Evolutionary conservation across 1,139 yeast genomes (phyloP).

Genomic region (Candida albicans): DNA sequence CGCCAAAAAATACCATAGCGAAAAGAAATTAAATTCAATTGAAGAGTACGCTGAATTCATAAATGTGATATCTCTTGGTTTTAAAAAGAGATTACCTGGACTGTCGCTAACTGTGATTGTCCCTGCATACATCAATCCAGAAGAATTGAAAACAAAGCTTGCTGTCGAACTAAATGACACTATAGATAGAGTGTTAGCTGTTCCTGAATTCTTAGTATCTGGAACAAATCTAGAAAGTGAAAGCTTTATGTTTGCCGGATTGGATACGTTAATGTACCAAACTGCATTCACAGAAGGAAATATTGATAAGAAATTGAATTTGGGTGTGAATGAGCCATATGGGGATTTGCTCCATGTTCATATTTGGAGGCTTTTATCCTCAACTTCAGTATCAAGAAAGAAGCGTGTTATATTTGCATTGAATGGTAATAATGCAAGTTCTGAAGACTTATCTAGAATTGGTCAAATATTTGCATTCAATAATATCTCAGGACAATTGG

Average conservation of each 20-base stretch:
- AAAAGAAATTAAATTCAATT: conserved; percentile 1
- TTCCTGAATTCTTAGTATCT: conserved; percentile 22
- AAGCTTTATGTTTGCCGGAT: conserved; percentile 23
- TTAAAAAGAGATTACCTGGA: conserved; percentile 8
- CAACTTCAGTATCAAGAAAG: conserved; percentile 7
- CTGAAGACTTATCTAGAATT: conserved; percentile 11
- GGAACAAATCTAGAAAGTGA: neutral
- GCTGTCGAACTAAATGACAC: neutral
- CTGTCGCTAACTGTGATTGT: conserved; percentile 13
- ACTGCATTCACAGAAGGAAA: conserved; percentile 17
- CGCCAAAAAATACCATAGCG: neutral
- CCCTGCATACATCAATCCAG: conserved; percentile 7
- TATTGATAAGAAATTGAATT: neutral
- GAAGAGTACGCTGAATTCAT: conserved; percentile 1
- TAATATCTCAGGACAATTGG: conserved; percentile 13
- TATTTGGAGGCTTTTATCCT: conserved; percentile 3
- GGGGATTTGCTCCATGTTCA: conserved; percentile 19
- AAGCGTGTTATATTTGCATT: conserved; percentile 18
- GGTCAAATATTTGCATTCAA: conserved; percentile 18
- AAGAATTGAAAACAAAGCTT: neutral
- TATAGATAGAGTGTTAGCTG: conserved; percentile 10
- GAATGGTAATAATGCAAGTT: conserved; percentile 6
- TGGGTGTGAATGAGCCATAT: conserved; percentile 26
- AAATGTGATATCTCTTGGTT: neutral
- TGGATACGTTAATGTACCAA: conserved; percentile 25